These are phyloP conservation scores for Euphorbia celastroides DNA, from an alignment of 441 rosid genomes.

Conservation along the genomic window DNA sequence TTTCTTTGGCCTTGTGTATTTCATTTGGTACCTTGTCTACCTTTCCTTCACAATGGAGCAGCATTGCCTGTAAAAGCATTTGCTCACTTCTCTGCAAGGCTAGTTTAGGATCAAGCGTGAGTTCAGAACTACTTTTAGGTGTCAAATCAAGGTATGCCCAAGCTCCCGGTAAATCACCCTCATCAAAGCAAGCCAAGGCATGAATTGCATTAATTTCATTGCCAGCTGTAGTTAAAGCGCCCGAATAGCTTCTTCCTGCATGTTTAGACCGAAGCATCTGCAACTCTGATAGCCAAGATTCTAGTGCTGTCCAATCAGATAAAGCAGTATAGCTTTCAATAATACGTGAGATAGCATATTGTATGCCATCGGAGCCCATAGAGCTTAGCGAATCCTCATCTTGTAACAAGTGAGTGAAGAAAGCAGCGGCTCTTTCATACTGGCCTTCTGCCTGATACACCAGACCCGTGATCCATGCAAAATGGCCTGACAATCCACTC, in stretches of 20 bases:
- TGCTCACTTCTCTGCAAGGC: constrained; percentile 97
- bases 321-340: constrained; percentile 90
- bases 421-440: constrained; percentile 85
- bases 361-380: constrained; percentile 89
- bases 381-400: constrained; percentile 73
- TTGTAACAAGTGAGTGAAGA: constrained; percentile 77
- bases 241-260: constrained; percentile 93
- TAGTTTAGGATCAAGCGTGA: constrained; percentile 87
- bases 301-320: constrained; percentile 90
- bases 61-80: constrained; percentile 97
- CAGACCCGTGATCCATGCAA: constrained; percentile 86
- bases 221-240: constrained; percentile 94
- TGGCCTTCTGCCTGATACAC: constrained; percentile 84
- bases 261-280: constrained; percentile 89
- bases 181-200: constrained; percentile 89
- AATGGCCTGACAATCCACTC: constrained; percentile 34
- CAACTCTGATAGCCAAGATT: constrained; percentile 81
- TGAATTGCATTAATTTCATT: constrained; percentile 92
- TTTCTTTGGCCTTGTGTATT: constrained; percentile 70
- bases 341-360: constrained; percentile 77
- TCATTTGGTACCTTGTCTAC: constrained; percentile 57
- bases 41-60: constrained; percentile 69
- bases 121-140: constrained; percentile 87
- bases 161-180: constrained; percentile 80
- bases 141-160: constrained; percentile 96